These are phyloP conservation scores for Trichomonas tenax DNA, from an alignment of 208 protist genomes.

Conservation along the genomic window DNA sequence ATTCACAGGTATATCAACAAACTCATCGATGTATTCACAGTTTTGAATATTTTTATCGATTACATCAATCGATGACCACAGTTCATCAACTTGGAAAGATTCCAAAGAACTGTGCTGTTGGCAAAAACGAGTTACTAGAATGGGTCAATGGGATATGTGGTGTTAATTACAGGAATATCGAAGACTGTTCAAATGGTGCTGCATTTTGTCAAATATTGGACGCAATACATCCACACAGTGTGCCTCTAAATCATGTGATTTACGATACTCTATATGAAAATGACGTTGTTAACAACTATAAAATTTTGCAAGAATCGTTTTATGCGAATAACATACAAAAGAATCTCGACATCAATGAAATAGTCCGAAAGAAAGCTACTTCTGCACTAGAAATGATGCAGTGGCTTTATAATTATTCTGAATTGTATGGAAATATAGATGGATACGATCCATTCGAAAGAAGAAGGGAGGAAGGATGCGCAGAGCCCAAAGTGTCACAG, in stretches of 20 bases:
- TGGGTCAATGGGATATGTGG: neutral
- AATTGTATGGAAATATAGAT: neutral
- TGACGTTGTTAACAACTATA: neutral
- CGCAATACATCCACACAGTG: neutral
- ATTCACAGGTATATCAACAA: no score
- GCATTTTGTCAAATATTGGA: slow-evolving; percentile 14
- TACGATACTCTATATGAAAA: neutral
- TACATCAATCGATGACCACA: neutral
- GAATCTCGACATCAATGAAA: neutral
- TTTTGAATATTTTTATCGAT: no score
- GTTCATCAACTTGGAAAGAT: neutral
- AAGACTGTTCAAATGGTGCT: neutral
- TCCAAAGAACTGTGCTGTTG: neutral
- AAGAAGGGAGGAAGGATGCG: neutral
- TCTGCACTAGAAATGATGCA: neutral
- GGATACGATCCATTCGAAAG: neutral
- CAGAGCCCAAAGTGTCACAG: neutral
- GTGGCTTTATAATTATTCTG: neutral
- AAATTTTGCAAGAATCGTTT: slow-evolving; percentile 14
- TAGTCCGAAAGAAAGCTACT: neutral
- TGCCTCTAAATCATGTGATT: neutral
- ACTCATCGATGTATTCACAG: no score
- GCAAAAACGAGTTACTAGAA: neutral
- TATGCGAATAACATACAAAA: neutral
- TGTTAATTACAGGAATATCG: neutral